Evolutionary conservation across 2,329 filamentous ascomycete genomes (phyloP), one percentile per base, ranked within the genome.

Genomic region (Geosmithia flava): DNA sequence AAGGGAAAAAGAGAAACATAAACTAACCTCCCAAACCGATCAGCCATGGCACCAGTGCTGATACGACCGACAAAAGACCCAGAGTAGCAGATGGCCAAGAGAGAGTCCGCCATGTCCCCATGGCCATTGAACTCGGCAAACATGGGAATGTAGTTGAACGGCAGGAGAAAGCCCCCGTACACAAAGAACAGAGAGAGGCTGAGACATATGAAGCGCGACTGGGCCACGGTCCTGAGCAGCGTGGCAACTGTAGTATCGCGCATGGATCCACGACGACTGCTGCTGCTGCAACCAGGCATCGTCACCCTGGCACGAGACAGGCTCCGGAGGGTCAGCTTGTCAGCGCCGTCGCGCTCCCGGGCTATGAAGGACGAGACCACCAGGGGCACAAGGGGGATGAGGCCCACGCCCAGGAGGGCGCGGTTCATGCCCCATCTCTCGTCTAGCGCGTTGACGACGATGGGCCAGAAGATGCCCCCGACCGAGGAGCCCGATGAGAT

Each of bases 1-100:
- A 16, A 11, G 33, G 33, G 33, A 13, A 16, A 6, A 37, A 13
- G 15, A 30, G 11, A 30, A 30, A 30, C 6, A 30, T 37, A 11
- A 27, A 42, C 40, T 11, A 16, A 46, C 29, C 58, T 68, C 4
- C 75, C 75, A 43, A 67, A 58, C 46, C 66, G 66, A 53, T 80
- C 75, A 4, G 71, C 73, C 41, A 78, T 55, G 54, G 72, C 67
- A 41, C 74, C 74, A 2, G 74, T 71, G 1, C 68, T 52, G 50
- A 78, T 70, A 41, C 76, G 71, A 3, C 77, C 76, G 20, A 72
- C 59, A 8, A 71, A 64, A 1, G 73, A 76, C 13, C 76, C 75
- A 0, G 71, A 70, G 56, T 83, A 83, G 54, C 82, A 68, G 52
- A 84, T 75, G 8, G 78, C 68, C 6, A 83, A 66, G 37, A 83